Base-by-base conservation (phyloP, 1,139 yeast species). In the Suhomyces maxii region DNA sequence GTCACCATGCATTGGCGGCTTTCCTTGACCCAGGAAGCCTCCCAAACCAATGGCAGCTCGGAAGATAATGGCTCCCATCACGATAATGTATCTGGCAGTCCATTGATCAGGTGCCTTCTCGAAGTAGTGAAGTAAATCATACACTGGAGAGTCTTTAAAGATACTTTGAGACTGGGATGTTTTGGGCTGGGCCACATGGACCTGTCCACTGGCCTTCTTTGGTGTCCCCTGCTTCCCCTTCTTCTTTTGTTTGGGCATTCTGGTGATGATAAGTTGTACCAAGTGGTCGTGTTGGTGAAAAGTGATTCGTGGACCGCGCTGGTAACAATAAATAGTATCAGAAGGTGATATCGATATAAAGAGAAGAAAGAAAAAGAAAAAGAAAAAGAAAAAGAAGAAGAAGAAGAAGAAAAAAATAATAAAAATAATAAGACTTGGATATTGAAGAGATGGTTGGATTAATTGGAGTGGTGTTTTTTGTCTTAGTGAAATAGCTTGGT, bases 31-130 rank as follows among this genome's bases (percentile, higher is more conserved):
- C 41, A 96, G 89, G 61, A 82, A 91, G 3, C 91, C 79, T 0
- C 98, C 99, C 39, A 91, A 71, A 0, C 97, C 97, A 13, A 93
- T 85, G 0, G 96, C 96, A 41, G 89, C 79, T 54, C 96, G 74
- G 4, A 91, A 76, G 14, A 93, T 80, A 8, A 90, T 67, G 1
- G 95, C 90, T 50, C 88, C 80, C 46, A 89, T 72, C 2, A 90
- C 77, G 31, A 89, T 80, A 37, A 89, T 81, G 61, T 89, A 88
- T 49, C 95, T 72, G 0, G 95, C 93, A 3, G 88, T 84, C 96
- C 97, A 89, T 72, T 89, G 97, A 57, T 86, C 86, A 23, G 87
- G 89, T 0, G 93, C 91, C 50, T 64, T 65, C 52, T 71, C 75
- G 50, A 75, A 75, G 46, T 65, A 66, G 47, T 66, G 70, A 36